Base-by-base conservation (phyloP, 2,329 filamentous ascomycete species). In the Colletotrichum filicis region DNA sequence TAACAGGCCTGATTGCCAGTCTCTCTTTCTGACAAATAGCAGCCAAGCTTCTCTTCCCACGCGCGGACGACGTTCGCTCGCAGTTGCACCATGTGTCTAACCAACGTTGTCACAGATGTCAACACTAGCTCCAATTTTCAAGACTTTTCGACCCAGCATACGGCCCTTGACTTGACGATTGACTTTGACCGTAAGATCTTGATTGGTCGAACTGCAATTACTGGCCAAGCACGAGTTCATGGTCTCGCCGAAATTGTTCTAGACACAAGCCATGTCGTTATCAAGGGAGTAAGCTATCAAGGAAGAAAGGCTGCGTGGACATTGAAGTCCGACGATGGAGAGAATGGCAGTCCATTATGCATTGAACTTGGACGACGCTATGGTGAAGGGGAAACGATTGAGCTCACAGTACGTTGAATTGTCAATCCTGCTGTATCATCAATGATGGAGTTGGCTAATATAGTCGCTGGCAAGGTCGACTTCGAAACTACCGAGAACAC, bases 81-180 rank as follows among this genome's bases (percentile, higher is more conserved):
- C 24, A n/a, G 9, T 9, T 28, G 3, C 63, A 22, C 28, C 19
- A 68, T 68, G 65, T 68, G 42, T 55, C 22, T 16, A 28, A 19
- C 26, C 8, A 26, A 19, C 28, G 7, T n/a, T 14, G 49, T 58
- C 59, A 90, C 94, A 78, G 96, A 98, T 84, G 95, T 95, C 65
- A 97, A 95, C 82, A 98, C 96, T 22, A 85, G 96, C 70, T 93
- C 94, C 80, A 98, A 98, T 85, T 98, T 98, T 84, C 92, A 94
- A 82, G 91, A 93, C 69, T 98, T 95, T 91, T 87, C 90, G 73
- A 98, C 94, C 12, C 91, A 89, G 80, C 95, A 98, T 84, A 96
- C 94, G 19, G 92, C 90, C 22, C 93, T 94, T 69, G 91, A 93
- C 81, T 90, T 98, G 79, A 90, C 91, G 76, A 92, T 98, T 77